phyloP scores from a whole-genome alignment of 768 basidiomycete genomes.

The Lactarius indigo region DNA sequence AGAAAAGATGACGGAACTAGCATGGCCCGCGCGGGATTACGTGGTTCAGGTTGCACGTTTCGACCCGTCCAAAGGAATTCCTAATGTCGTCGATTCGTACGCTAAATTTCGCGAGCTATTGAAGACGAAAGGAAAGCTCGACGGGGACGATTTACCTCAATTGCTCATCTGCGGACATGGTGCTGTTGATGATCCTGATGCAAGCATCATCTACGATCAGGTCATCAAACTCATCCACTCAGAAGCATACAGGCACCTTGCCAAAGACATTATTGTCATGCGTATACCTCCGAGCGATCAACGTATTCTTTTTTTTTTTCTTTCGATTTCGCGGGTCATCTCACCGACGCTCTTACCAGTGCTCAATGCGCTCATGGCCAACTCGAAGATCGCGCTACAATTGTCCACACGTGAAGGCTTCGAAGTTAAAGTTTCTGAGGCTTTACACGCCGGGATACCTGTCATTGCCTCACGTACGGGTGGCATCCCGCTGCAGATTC shows the following conservation, averaged over 20 bases:
- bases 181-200: constrained; percentile 93
- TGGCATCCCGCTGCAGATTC: constrained; percentile 91
- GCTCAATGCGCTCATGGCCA: constrained; percentile 84
- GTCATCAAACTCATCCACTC: constrained; percentile 54
- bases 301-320: constrained; percentile 42
- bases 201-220: constrained; percentile 86
- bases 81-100: constrained; percentile 84
- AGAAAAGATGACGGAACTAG: constrained; percentile 77
- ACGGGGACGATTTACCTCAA: constrained; percentile 61
- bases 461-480: constrained; percentile 83
- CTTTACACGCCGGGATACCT: constrained; percentile 86
- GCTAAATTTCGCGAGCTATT: constrained; percentile 73
- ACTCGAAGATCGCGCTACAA: constrained; percentile 86
- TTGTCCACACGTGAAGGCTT: constrained; percentile 94
- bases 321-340: neutral
- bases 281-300: constrained; percentile 79
- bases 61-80: constrained; percentile 84
- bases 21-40: constrained; percentile 82
- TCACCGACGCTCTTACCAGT: constrained; percentile 40
- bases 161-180: constrained; percentile 86
- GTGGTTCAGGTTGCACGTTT: constrained; percentile 92
- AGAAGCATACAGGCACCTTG: constrained; percentile 37
- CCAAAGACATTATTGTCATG: constrained; percentile 43
- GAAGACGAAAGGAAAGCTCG: constrained; percentile 38
- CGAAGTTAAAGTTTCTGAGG: constrained; percentile 96